Evolutionary conservation across 257 asterid genomes (phyloP).

Genomic region (Scutellaria barbata): DNA sequence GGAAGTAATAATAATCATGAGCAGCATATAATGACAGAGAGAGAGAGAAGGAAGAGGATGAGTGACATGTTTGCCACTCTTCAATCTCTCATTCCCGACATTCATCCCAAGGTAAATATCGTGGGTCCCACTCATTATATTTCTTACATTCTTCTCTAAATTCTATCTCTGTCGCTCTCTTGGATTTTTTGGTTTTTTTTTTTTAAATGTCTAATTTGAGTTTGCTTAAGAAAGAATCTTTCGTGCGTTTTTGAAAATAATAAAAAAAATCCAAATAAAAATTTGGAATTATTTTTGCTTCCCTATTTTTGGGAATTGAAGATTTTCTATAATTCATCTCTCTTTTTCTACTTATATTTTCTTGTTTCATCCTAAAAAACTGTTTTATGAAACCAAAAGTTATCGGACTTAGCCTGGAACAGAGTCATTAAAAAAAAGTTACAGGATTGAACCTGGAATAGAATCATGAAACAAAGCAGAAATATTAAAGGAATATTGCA

Average conservation of each 20-base stretch:
- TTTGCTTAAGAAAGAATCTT: constrained; percentile 35
- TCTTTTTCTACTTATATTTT: no score
- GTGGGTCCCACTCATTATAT: not conserved
- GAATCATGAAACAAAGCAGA: no score
- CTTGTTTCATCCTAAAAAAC: no score
- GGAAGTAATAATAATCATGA: constrained; percentile 55
- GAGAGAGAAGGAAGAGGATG: constrained; percentile 89
- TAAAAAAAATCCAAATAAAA: constrained; percentile 21
- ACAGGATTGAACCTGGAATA: no score
- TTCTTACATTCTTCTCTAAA: no score
- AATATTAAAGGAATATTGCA: no score
- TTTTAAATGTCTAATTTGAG: not conserved
- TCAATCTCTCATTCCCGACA: constrained; percentile 76
- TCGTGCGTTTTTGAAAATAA: constrained; percentile 14
- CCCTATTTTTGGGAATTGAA: no score
- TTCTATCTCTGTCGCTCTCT: not conserved
- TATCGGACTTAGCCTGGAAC: no score
- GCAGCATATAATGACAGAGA: constrained; percentile 68
- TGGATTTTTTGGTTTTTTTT: not conserved
- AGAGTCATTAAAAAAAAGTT: no score
- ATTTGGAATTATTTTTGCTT: not conserved
- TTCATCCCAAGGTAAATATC: constrained; percentile 65
- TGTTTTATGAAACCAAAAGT: no score
- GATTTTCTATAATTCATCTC: no score
- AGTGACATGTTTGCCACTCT: constrained; percentile 64